A percentile compares a stretch with the other conserved stretches of the same genome.
Evolutionary conservation across 1,139 yeast genomes (phyloP).

Genomic region (Groenewaldozyma auringiensis): DNA sequence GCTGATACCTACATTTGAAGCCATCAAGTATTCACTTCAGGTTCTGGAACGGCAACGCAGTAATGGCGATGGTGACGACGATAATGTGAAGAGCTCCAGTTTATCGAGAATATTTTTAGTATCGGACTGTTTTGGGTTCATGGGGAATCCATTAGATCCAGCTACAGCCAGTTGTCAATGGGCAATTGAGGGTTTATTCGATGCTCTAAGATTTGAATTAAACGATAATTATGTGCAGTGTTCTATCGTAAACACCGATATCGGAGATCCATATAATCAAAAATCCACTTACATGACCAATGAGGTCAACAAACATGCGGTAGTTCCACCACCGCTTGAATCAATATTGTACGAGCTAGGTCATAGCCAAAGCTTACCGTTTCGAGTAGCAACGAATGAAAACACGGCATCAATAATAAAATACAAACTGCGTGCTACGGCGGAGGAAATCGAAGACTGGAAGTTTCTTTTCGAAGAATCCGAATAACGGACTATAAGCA

Average conservation of each 20-base stretch:
- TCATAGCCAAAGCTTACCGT: conserved; percentile 28
- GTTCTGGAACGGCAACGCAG: not conserved
- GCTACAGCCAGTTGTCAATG: not conserved
- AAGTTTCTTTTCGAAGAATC: conserved; percentile 28
- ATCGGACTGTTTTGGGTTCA: not conserved
- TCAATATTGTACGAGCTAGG: conserved; percentile 19
- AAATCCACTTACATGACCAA: conserved; percentile 11
- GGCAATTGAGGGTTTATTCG: not conserved
- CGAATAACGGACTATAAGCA: too few species aligned
- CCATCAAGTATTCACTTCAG: not conserved
- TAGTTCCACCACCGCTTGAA: conserved; percentile 11
- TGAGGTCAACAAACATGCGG: conserved; percentile 11
- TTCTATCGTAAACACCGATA: conserved; percentile 10
- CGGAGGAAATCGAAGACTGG: conserved; percentile 35
- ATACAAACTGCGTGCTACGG: conserved; percentile 27
- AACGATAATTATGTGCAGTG: not conserved
- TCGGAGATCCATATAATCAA: conserved; percentile 10
- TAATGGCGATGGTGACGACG: too few species aligned
- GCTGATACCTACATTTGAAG: not conserved
- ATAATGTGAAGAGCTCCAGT: too few species aligned
- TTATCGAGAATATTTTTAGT: not conserved
- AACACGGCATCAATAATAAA: conserved; percentile 24
- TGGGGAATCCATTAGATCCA: not conserved
- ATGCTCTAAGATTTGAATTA: not conserved
- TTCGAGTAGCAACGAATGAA: conserved; percentile 25